phyloP scores from a whole-genome alignment of 345 rosid genomes.

The Microcos paniculata region DNA sequence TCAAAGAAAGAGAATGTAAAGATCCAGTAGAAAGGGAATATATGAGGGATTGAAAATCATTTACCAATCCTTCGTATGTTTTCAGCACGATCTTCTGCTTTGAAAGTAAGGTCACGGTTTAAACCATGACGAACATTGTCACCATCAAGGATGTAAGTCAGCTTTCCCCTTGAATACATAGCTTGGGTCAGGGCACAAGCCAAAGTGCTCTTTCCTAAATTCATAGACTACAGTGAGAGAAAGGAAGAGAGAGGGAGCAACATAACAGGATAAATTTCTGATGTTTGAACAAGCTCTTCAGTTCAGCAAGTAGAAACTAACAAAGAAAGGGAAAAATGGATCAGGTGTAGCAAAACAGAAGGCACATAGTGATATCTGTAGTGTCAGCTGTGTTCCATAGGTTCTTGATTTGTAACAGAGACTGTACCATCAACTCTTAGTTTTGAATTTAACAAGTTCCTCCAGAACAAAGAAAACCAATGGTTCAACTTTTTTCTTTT shows the following conservation, averaged over 20 bases:
- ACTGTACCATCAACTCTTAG: neutral
- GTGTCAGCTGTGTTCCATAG: neutral
- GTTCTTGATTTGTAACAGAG: neutral
- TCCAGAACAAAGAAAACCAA: neutral
- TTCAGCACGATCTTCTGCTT: slow-evolving; percentile 69
- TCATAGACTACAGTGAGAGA: neutral
- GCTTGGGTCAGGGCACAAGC: slow-evolving; percentile 66
- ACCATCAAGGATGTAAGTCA: slow-evolving; percentile 75
- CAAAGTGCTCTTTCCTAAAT: slow-evolving; percentile 78
- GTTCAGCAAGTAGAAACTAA: slow-evolving; percentile 1
- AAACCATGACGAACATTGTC: slow-evolving; percentile 84
- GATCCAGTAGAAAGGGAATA: neutral
- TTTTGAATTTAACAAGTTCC: neutral
- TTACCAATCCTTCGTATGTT: slow-evolving; percentile 76
- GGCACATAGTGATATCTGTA: neutral
- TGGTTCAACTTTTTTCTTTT: neutral
- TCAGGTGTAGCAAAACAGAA: neutral
- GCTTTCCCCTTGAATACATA: slow-evolving; percentile 62
- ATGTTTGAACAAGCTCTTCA: neutral
- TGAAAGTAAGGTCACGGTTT: slow-evolving; percentile 66
- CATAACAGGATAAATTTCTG: neutral
- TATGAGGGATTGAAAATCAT: neutral
- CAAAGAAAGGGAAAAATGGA: neutral
- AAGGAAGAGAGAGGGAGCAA: neutral
- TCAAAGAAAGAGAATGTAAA: slow-evolving; percentile 6